Percentiles rank a stretch among this genome's conserved stretches.
phyloP scores from a whole-genome alignment of 176 grass and related monocot genomes.

The Cenchrus purpureus region DNA sequence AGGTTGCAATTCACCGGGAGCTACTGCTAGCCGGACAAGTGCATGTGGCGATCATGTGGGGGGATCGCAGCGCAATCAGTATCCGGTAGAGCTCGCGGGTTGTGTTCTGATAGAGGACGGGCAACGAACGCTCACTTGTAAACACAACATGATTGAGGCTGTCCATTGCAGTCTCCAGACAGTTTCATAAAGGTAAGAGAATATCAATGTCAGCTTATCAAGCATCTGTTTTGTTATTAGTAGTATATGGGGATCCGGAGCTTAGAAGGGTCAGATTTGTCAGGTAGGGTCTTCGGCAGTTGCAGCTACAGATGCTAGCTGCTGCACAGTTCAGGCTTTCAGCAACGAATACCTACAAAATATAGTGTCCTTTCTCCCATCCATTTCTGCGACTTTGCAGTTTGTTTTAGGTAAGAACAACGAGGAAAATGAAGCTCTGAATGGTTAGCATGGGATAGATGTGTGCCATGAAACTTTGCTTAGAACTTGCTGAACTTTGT shows the following conservation, averaged over 20 bases:
- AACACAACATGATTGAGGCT: conserved; percentile 19
- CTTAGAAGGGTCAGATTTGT: background rate
- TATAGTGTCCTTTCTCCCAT: background rate
- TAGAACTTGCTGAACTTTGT: background rate
- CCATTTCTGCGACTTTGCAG: background rate
- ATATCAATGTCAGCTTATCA: conserved; percentile 27
- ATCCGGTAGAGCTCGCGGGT: conserved; percentile 24
- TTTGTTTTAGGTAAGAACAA: background rate
- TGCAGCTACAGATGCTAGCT: background rate
- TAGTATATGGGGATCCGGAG: conserved; percentile 7
- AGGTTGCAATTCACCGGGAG: background rate
- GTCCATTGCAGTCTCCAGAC: conserved; percentile 24
- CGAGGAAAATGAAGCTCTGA: background rate
- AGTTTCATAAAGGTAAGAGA: conserved; percentile 39
- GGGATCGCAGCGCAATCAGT: conserved; percentile 34
- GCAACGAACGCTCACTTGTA: conserved; percentile 15
- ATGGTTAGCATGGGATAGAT: background rate
- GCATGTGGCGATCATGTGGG: conserved; percentile 44
- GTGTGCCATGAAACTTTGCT: background rate
- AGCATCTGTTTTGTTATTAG: conserved; percentile 11
- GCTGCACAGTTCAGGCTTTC: background rate
- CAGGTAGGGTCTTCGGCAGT: background rate
- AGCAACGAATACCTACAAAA: background rate
- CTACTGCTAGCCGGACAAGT: conserved; percentile 1
- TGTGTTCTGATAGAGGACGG: conserved; percentile 17